Base-by-base conservation (phyloP, 352 stramenopile genomes). In the Phytophthora sp. region DNA sequence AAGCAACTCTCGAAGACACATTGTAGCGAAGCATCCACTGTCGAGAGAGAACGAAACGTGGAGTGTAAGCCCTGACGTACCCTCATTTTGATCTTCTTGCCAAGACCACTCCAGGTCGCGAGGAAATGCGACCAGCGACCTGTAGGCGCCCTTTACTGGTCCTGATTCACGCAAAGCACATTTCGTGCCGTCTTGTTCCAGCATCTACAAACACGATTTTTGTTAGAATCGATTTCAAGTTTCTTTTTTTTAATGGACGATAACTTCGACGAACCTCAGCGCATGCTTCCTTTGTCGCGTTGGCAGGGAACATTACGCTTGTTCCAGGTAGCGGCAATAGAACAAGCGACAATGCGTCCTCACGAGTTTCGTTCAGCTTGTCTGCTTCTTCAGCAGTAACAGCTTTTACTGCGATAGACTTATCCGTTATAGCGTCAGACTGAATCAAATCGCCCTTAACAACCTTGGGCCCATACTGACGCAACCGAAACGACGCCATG, bases 1-100 rank as follows among this genome's bases (percentile, higher is more conserved):
- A 42, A 93, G 59, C 31, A 91, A 57, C 51, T 92, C 79, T 21
- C 86, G 86, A 9, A 94, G 64, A 53, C 81, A 90, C 77, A 94
- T 92, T 4, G 86, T 94, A 12, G 86, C 86, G 55, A 92, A 94
- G 17, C 72, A 87, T 3, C 86, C 86, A 34, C 70, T 87, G 8
- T 74, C 63, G 7, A 93, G 69, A 17, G 75, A 77, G 38, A 94
- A 92, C 44, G 74, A 72, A 31, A 86, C 23, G 30, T 70, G 54
- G n/a, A 76, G 62, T 12, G 56, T 43, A 3, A 49, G 52, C 27
- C 49, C 54, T 72, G 23, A 58, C 57, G 38, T 52, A 65, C 51
- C 41, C 38, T 61, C 46, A 45, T 41, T 38, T 30, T 80, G 42
- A 24, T 54, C 50, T 62, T 62, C 31, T 53, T 72, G 50, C 31